Conservation (phyloP, 352 stramenopile genomes). For the Phytophthora quininea region DNA sequence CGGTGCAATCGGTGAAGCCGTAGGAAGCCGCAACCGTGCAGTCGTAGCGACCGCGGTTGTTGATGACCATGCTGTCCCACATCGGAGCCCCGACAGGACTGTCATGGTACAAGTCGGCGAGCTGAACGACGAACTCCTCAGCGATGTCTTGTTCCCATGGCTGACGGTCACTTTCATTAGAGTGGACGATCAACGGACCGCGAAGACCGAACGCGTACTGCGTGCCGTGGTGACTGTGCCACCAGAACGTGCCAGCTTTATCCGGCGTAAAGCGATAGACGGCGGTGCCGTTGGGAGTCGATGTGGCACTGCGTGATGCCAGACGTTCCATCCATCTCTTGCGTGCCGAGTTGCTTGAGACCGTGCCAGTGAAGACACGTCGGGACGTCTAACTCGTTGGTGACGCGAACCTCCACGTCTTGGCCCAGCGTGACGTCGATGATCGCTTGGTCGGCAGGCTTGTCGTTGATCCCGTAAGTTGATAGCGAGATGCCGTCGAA, state of each 20-base stretch:
- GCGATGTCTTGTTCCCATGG: slow-evolving; percentile 28
- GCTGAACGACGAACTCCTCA: slow-evolving; percentile 32
- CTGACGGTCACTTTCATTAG: slow-evolving; percentile 15
- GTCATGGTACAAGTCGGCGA: slow-evolving; percentile 44
- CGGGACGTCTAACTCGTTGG: slow-evolving; percentile 29
- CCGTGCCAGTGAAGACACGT: slow-evolving; percentile 47
- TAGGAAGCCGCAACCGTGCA: slow-evolving; percentile 27
- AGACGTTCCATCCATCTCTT: slow-evolving; percentile 46
- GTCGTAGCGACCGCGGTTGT: slow-evolving; percentile 46
- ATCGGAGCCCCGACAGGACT: slow-evolving; percentile 14
- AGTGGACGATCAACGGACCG: slow-evolving; percentile 38
- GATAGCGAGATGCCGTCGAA: slow-evolving; percentile 32
- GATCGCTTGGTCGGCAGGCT: slow-evolving; percentile 27
- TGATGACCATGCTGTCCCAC: slow-evolving; percentile 47
- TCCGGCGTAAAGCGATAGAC: slow-evolving; percentile 36
- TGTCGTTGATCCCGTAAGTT: slow-evolving; percentile 39
- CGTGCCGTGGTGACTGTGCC: slow-evolving; percentile 36
- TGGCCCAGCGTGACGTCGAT: slow-evolving; percentile 37
- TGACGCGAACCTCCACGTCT: slow-evolving; percentile 33
- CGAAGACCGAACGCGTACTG: slow-evolving; percentile 46
- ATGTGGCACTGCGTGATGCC: slow-evolving; percentile 48
- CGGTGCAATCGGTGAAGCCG: slow-evolving; percentile 23
- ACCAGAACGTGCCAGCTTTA: slow-evolving; percentile 49
- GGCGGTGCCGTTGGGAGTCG: slow-evolving; percentile 16
- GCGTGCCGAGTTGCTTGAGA: slow-evolving; percentile 39